phyloP scores from a whole-genome alignment of 1,284 basidiomycete genomes.

The Pisolithus thermaeus region DNA sequence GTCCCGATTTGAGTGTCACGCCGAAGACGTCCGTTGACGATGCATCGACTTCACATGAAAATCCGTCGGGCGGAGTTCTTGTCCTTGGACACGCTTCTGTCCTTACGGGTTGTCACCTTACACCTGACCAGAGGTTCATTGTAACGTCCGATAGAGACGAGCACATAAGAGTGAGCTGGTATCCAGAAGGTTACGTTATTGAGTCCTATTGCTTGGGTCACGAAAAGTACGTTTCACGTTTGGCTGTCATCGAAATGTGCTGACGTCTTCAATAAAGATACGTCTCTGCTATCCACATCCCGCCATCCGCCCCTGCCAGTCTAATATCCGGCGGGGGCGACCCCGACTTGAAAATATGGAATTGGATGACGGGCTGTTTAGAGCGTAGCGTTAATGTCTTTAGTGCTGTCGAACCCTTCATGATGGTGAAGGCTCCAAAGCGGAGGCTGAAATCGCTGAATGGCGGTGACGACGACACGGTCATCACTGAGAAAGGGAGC shows the following conservation, averaged over 20 bases:
- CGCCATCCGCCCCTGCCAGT: conserved; percentile 38
- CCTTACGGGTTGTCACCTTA: conserved; percentile 67
- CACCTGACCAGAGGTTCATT: conserved; percentile 64
- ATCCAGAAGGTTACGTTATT: conserved; percentile 76
- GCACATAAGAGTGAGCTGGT: conserved; percentile 89
- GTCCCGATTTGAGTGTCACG: conserved; percentile 16
- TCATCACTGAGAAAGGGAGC: conserved; percentile 14
- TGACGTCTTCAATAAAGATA: conserved; percentile 48
- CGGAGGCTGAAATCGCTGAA: conserved; percentile 30
- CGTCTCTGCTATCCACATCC: conserved; percentile 75
- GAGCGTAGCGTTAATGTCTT: conserved; percentile 50
- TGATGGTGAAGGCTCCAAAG: conserved; percentile 45
- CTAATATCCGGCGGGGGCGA: conserved; percentile 88
- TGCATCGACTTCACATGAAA: conserved; percentile 57
- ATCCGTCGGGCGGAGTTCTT: conserved; percentile 68
- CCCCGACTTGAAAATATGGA: conserved; percentile 70
- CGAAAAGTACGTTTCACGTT: conserved; percentile 50
- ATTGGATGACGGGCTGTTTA: conserved; percentile 63
- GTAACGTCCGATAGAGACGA: conserved; percentile 90
- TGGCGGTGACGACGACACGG: conserved; percentile 35
- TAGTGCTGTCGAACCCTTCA: conserved; percentile 53
- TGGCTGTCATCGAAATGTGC: neutral
- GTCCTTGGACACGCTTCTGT: conserved; percentile 85
- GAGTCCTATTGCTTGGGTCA: conserved; percentile 84
- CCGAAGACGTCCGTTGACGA: conserved; percentile 30